Evolutionary conservation across 2,329 filamentous ascomycete species (phyloP), one percentile per base, ranked within the genome.

Genomic region (Rhynchosporium graminicola): DNA sequence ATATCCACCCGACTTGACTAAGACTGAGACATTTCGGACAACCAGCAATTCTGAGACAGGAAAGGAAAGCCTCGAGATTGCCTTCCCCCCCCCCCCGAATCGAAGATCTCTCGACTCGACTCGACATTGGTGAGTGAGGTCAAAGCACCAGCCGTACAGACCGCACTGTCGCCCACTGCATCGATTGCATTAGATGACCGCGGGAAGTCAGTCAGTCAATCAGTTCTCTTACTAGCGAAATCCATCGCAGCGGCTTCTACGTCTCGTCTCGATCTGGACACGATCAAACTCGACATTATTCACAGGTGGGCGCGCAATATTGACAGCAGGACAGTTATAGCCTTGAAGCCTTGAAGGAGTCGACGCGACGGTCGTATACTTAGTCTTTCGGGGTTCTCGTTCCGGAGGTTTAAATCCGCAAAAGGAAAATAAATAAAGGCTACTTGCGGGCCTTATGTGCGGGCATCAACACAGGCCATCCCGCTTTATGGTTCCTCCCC

Each of bases 91-190:
- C 20, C 20, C 20, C 20, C 38, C 33, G 50, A 54, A 26, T 40
- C 50, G 33, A 54, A 54, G 50, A 40, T 54, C 50, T 54, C 50
- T 36, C 33, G 9, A 36, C 33, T 36, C 33, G 33, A 36, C 5
- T 36, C 5, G 9, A 36, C 6, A 36, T 20, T 20, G 20, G 20
- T 20, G 20, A 20, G 20, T 10, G 9, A 36, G 33, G 33, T 36
- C 33, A 36, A 36, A 36, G 33, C 33, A 36, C 33, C 33, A 10
- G 9, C 33, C 33, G 33, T 10, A 36, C 33, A 5, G 33, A 26
- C 33, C 48, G 50, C n/a, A 2, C 33, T 54, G 31, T 33, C 50
- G 50, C 38, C 6, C 48, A 36, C 20, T 20, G 20, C 20, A 20
- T 20, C 20, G 20, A 20, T 20, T 20, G 20, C 20, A 20, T 10